A percentile compares a stretch with the other conserved stretches of the same genome.
phyloP scores from a whole-genome alignment of 805 yeast genomes.

The Schizosaccharomyces octosporus region DNA sequence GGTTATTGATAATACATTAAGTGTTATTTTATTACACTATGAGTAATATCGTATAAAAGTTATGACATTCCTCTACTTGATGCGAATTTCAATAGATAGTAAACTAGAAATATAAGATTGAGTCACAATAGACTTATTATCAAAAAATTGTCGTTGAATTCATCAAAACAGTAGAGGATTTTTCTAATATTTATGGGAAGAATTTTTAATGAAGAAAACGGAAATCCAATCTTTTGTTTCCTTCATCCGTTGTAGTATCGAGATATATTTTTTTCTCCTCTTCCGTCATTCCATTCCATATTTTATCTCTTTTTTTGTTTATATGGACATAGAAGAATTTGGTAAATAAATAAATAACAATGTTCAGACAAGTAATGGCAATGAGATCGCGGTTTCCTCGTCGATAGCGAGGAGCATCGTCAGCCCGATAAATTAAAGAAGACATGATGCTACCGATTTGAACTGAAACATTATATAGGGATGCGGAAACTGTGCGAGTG shows the following conservation, averaged over 20 bases:
- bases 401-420: slow-evolving; percentile 35
- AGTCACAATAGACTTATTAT: too few species aligned
- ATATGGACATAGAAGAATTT: slow-evolving; percentile 14
- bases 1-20: too few species aligned
- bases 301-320: slow-evolving; percentile 17
- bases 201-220: slow-evolving; percentile 13
- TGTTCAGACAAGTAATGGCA: slow-evolving; percentile 11
- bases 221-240: slow-evolving; percentile 35
- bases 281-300: slow-evolving; percentile 27
- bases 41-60: too few species aligned
- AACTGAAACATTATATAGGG: slow-evolving; percentile 37
- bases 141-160: too few species aligned
- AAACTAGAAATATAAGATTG: too few species aligned
- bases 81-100: too few species aligned
- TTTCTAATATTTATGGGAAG: too few species aligned
- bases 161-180: too few species aligned
- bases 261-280: slow-evolving; percentile 28
- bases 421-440: slow-evolving; percentile 29
- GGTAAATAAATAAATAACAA: slow-evolving; percentile 9
- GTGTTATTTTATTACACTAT: too few species aligned
- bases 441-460: slow-evolving; percentile 33
- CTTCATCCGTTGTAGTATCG: slow-evolving; percentile 23
- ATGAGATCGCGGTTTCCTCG: slow-evolving; percentile 23
- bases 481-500: slow-evolving; percentile 37
- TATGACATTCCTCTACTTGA: too few species aligned